A percentile compares a stretch with the other conserved stretches of the same genome.
Evolutionary conservation across 2,329 filamentous ascomycete species (phyloP).

Genomic region (Scleromitrula shiraiana): DNA sequence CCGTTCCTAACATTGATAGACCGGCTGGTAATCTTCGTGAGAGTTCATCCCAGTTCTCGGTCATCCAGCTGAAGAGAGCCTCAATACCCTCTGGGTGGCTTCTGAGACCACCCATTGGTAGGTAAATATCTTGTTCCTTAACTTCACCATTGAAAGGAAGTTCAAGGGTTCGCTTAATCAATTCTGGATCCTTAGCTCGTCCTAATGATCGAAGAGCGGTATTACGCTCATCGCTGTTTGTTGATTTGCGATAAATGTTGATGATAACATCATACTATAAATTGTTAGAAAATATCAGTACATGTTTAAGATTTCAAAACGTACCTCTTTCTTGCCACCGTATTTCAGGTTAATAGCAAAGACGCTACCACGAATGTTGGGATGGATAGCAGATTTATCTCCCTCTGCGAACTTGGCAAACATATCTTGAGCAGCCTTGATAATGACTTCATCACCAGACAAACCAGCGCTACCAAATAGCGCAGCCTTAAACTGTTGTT

Average conservation of each 20-base stretch:
- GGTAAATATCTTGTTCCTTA: conserved; percentile 91
- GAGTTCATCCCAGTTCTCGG: conserved; percentile 79
- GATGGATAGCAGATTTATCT: conserved; percentile 75
- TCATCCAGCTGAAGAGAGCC: conserved; percentile 76
- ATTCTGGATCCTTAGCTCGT: conserved; percentile 64
- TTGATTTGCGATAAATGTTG: conserved; percentile 65
- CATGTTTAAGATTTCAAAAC: conserved; percentile 15
- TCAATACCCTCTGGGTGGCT: conserved; percentile 70
- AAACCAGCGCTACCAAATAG: conserved; percentile 80
- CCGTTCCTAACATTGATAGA: conserved; percentile 74
- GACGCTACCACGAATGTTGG: conserved; percentile 81
- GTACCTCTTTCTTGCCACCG: conserved; percentile 73
- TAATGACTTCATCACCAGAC: conserved; percentile 68
- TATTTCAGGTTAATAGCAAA: conserved; percentile 78
- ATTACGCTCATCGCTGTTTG: conserved; percentile 82
- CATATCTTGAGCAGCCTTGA: conserved; percentile 80
- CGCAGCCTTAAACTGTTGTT: conserved; percentile 90
- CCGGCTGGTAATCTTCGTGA: conserved; percentile 77
- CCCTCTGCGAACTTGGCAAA: conserved; percentile 77
- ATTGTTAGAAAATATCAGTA: conserved; percentile 14
- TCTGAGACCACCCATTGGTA: conserved; percentile 73
- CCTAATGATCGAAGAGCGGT: conserved; percentile 80
- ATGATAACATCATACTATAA: conserved; percentile 65
- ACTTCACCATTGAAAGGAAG: conserved; percentile 73
- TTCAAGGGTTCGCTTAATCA: conserved; percentile 73